Conservation (phyloP, 768 basidiomycete genomes). For the Cubamyces lactineus region DNA sequence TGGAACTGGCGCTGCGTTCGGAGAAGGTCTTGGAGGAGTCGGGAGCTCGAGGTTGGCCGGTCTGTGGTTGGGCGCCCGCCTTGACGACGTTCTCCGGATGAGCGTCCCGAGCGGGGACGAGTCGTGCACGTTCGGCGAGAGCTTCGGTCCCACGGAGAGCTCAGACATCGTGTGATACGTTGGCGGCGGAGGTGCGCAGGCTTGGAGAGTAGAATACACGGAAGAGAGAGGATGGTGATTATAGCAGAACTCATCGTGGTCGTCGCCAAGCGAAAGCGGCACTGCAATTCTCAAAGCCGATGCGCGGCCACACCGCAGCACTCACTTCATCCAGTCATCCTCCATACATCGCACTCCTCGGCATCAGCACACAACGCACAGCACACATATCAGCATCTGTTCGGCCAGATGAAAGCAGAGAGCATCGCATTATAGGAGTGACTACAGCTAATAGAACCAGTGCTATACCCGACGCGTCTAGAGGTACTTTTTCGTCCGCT, state of each 20-base stretch:
- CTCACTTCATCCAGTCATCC: not conserved
- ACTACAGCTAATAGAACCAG: constrained; percentile 11
- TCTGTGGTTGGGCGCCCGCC: constrained; percentile 35
- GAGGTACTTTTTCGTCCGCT: constrained; percentile 50
- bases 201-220: not conserved
- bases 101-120: constrained; percentile 65
- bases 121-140: constrained; percentile 33
- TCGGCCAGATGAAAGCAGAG: not conserved
- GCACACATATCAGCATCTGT: not conserved
- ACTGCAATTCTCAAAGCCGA: constrained; percentile 10
- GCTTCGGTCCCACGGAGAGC: constrained; percentile 9
- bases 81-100: constrained; percentile 55
- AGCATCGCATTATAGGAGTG: constrained; percentile 17
- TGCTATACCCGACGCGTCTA: constrained; percentile 23
- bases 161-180: constrained; percentile 15
- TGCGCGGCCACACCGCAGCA: not conserved
- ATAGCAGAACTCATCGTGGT: not conserved
- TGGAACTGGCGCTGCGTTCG: constrained; percentile 16
- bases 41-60: constrained; percentile 20
- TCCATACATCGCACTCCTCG: not conserved
- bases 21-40: constrained; percentile 12
- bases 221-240: constrained; percentile 4
- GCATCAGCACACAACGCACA: not conserved
- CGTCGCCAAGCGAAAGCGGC: constrained; percentile 23
- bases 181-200: not conserved